Percentiles rank a stretch among this genome's conserved stretches.
phyloP scores from a whole-genome alignment of 495 filamentous ascomycete genomes.

The Penicillium antarcticum region DNA sequence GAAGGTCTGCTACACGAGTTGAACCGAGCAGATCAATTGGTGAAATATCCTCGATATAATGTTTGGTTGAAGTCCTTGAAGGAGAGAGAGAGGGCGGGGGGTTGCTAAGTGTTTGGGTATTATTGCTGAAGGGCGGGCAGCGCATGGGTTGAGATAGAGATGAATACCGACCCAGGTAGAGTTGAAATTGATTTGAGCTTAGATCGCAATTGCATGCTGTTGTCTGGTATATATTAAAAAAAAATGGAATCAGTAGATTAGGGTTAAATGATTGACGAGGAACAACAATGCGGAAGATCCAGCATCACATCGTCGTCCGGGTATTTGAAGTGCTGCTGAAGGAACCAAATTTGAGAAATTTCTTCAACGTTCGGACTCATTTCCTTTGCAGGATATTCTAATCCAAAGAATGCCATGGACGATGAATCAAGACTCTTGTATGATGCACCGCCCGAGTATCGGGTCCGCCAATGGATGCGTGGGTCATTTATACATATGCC shows the following conservation, averaged over 20 bases:
- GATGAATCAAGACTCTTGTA: not conserved
- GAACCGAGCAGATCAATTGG: not conserved
- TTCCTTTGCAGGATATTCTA: not conserved
- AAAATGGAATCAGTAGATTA: too few relatives aligned
- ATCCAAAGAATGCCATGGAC: not conserved
- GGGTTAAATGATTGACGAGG: too few relatives aligned
- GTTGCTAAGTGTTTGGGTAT: not conserved
- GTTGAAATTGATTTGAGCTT: too few relatives aligned
- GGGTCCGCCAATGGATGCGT: too few relatives aligned
- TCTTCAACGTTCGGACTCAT: not conserved
- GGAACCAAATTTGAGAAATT: not conserved
- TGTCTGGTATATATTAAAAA: too few relatives aligned
- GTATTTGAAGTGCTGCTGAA: slow-evolving; percentile 16
- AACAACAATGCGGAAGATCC: not conserved
- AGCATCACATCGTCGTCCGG: slow-evolving; percentile 6
- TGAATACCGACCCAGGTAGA: too few relatives aligned
- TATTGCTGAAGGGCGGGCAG: not conserved
- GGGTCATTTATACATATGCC: slow-evolving; percentile 1
- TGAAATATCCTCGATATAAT: not conserved
- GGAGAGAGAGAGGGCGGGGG: not conserved
- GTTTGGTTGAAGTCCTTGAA: not conserved
- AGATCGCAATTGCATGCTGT: too few relatives aligned
- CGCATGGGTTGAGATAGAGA: not conserved
- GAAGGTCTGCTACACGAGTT: not conserved
- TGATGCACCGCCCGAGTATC: not conserved